phyloP scores from a whole-genome alignment of 495 filamentous ascomycete species.

The Penicillium coprophilum region DNA sequence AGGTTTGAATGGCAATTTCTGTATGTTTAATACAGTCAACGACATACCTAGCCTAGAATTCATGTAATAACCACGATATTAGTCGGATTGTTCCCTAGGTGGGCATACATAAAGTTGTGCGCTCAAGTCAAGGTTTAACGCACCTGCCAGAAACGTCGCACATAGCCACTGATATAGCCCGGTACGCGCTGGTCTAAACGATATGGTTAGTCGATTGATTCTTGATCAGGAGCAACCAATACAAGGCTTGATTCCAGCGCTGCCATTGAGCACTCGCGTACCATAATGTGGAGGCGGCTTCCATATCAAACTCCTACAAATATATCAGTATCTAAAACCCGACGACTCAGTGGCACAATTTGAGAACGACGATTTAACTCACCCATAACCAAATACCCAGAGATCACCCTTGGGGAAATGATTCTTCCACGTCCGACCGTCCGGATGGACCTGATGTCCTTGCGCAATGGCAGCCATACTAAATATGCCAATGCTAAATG shows the following conservation, averaged over 20 bases:
- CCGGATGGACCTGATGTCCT: constrained; percentile 29
- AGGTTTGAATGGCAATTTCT: not conserved
- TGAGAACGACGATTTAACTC: constrained; percentile 26
- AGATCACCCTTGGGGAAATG: constrained; percentile 59
- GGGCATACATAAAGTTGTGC: not conserved
- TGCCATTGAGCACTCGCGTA: constrained; percentile 39
- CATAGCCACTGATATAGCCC: constrained; percentile 91
- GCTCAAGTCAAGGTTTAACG: not conserved
- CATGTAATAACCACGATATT: constrained; percentile 9
- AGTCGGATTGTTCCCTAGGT: constrained; percentile 9
- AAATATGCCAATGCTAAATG: not conserved
- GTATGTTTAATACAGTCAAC: not conserved
- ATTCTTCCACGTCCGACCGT: constrained; percentile 43
- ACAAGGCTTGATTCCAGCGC: not conserved
- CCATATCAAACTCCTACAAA: constrained; percentile 86
- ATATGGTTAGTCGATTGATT: constrained; percentile 4
- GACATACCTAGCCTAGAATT: constrained; percentile 39
- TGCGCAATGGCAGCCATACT: constrained; percentile 27
- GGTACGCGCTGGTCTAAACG: constrained; percentile 74
- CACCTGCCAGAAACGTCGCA: constrained; percentile 96
- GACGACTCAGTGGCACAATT: not conserved
- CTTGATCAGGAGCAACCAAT: not conserved
- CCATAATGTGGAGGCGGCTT: constrained; percentile 96
- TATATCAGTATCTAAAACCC: not conserved
- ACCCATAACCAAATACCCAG: constrained; percentile 95